Evolutionary conservation across 495 filamentous ascomycete species (phyloP).

Genomic region (Rostrohypoxylon terebratum): DNA sequence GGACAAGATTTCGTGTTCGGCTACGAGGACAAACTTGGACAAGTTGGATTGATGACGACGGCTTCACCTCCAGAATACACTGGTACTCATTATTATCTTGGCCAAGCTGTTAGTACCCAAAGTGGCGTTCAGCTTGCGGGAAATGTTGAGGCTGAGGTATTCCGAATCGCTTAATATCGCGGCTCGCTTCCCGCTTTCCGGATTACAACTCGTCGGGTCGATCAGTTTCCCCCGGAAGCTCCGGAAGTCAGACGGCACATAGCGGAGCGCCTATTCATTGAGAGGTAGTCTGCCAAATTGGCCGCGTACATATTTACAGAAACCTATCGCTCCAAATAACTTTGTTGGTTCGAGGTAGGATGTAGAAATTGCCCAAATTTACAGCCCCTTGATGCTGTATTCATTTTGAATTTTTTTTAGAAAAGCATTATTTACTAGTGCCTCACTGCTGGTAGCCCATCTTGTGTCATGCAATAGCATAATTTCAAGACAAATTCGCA

Average conservation of each 20-base stretch:
- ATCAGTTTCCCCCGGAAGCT: background rate
- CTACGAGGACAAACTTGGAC: background rate
- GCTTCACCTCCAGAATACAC: background rate
- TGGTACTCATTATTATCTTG: background rate
- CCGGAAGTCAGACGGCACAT: background rate
- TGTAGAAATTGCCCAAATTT: conserved; percentile 12
- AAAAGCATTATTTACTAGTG: too few relatives aligned
- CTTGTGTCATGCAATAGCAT: too few relatives aligned
- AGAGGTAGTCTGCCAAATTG: background rate
- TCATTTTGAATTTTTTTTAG: background rate
- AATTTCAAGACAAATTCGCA: too few relatives aligned
- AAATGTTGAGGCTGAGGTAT: background rate
- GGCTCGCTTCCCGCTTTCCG: background rate
- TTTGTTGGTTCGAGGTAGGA: conserved; percentile 3
- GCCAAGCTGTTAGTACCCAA: background rate
- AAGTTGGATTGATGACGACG: background rate
- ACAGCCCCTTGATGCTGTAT: background rate
- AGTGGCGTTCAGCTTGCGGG: background rate
- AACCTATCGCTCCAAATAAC: background rate
- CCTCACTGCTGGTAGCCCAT: too few relatives aligned
- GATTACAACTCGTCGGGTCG: background rate
- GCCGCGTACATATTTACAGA: background rate
- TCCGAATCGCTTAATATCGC: background rate
- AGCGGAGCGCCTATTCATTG: background rate
- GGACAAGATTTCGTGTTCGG: background rate